These are phyloP conservation scores for Tubosaeta sp. DNA, from an alignment of 768 basidiomycete species.

Conservation along the genomic window DNA sequence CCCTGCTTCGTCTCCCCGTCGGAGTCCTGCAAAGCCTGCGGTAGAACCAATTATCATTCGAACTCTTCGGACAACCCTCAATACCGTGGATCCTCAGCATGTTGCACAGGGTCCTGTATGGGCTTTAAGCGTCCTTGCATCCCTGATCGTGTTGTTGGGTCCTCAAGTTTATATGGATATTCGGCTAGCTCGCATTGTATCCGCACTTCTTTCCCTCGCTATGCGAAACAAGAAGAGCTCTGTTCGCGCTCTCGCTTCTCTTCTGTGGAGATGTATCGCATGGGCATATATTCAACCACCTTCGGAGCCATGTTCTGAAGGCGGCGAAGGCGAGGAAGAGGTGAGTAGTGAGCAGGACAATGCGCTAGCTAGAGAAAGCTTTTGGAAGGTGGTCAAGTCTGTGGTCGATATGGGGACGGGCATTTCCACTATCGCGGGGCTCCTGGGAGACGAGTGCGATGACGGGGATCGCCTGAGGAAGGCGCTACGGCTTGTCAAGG, in stretches of 20 bases:
- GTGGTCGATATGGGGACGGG: slow-evolving; percentile 60
- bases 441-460: slow-evolving; percentile 40
- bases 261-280: slow-evolving; percentile 61
- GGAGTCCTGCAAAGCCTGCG: slow-evolving; percentile 32
- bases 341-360: slow-evolving; percentile 24
- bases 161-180: slow-evolving; percentile 45
- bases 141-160: slow-evolving; percentile 63
- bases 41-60: slow-evolving; percentile 55
- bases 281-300: slow-evolving; percentile 67
- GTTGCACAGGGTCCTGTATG: slow-evolving; percentile 77
- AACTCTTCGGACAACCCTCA: slow-evolving; percentile 62
- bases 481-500: slow-evolving; percentile 46
- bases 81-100: slow-evolving; percentile 49
- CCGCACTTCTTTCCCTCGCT: slow-evolving; percentile 48
- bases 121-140: slow-evolving; percentile 64
- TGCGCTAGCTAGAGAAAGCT: slow-evolving; percentile 29
- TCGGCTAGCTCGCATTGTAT: slow-evolving; percentile 43
- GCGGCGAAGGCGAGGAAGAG: slow-evolving; percentile 18
- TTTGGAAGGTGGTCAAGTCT: slow-evolving; percentile 47
- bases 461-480: slow-evolving; percentile 42
- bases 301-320: slow-evolving; percentile 19
- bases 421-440: slow-evolving; percentile 49
- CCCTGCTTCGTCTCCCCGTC: slow-evolving; percentile 33
- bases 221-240: slow-evolving; percentile 61
- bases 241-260: slow-evolving; percentile 55